Evolutionary conservation across 2,329 filamentous ascomycete genomes (phyloP), one percentile per base, ranked within the genome.

Genomic region (Chaetothyriales sp.): DNA sequence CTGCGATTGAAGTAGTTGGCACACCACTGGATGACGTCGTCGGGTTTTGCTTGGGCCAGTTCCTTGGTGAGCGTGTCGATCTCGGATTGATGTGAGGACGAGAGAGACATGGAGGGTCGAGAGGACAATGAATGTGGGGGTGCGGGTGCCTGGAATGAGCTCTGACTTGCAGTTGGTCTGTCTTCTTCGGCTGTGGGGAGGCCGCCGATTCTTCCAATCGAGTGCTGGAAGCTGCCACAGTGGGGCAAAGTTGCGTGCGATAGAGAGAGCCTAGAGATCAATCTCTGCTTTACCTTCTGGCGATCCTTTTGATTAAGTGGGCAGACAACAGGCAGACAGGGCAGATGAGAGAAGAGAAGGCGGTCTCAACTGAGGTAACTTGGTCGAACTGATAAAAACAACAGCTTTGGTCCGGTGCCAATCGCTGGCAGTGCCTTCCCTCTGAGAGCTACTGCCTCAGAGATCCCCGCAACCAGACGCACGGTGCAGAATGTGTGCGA

Each of bases 21-120:
- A 70, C 79, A 83, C 72, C 81, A 82, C 66, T 85, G 80, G 59
- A 83, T 73, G 63, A 81, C 73, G 70, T 86, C 80, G 65, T 70
- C 61, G 48, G 80, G 79, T 55, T 77, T 71, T 59, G 73, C 66
- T 62, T 75, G 74, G 59, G 73, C 69, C 59, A 83, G 67, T 66
- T 82, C 73, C 67, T 73, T 73, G 63, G 78, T 77, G 65, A 83
- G 76, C 62, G 73, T 72, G 66, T 79, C 72, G 68, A 81, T 78
- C 66, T 81, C 77, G 67, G 76, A 71, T 65, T 73, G 70, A 68
- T 81, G 78, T 71, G 75, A 51, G 64, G 69, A 62, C 61, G 75
- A 73, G 53, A 77, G 68, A 63, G 70, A 70, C 69, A 72, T 72
- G 57, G 55, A 47, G 47, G 46, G 51, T 47, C 50, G 43, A 22